Percentiles rank a stretch among this genome's conserved stretches.
phyloP scores from a whole-genome alignment of 768 basidiomycete species.

The Phaffia tasmanica region DNA sequence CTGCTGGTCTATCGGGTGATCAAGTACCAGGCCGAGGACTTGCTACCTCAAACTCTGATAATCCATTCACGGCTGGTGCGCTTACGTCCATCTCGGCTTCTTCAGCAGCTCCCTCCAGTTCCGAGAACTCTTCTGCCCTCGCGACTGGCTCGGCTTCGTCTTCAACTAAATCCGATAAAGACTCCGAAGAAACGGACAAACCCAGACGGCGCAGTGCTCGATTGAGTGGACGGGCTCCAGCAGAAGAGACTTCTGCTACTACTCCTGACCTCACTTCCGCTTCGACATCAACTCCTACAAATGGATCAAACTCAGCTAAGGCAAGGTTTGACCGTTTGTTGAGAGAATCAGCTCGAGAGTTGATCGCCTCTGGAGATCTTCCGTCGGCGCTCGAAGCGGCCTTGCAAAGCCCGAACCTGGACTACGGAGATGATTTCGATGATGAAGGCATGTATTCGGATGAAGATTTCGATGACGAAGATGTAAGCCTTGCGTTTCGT shows the following conservation, averaged over 20 bases:
- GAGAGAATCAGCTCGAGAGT: too few species aligned
- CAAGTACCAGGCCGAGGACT: slow-evolving; percentile 4
- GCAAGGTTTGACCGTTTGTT: too few species aligned
- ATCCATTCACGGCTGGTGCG: neutral
- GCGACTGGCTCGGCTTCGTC: slow-evolving; percentile 32
- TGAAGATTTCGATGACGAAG: slow-evolving; percentile 31
- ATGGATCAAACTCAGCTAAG: too few species aligned
- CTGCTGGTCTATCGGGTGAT: slow-evolving; percentile 56
- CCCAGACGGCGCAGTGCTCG: slow-evolving; percentile 64
- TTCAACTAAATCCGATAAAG: too few species aligned
- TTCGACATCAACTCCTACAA: neutral
- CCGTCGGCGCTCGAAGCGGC: too few species aligned
- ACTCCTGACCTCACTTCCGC: neutral
- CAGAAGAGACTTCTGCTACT: neutral
- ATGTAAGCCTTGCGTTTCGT: neutral
- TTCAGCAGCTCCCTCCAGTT: slow-evolving; percentile 5
- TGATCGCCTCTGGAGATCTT: too few species aligned
- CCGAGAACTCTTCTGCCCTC: slow-evolving; percentile 28
- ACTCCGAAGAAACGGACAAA: too few species aligned
- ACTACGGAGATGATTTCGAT: slow-evolving; percentile 72
- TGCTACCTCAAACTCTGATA: neutral
- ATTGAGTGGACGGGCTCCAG: slow-evolving; percentile 57
- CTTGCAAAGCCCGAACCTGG: slow-evolving; percentile 31
- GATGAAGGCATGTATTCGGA: slow-evolving; percentile 39
- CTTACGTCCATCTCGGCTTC: slow-evolving; percentile 1